These are phyloP conservation scores for Paecilomyces formosus DNA, from an alignment of 2,329 filamentous ascomycete genomes.

Conservation along the genomic window DNA sequence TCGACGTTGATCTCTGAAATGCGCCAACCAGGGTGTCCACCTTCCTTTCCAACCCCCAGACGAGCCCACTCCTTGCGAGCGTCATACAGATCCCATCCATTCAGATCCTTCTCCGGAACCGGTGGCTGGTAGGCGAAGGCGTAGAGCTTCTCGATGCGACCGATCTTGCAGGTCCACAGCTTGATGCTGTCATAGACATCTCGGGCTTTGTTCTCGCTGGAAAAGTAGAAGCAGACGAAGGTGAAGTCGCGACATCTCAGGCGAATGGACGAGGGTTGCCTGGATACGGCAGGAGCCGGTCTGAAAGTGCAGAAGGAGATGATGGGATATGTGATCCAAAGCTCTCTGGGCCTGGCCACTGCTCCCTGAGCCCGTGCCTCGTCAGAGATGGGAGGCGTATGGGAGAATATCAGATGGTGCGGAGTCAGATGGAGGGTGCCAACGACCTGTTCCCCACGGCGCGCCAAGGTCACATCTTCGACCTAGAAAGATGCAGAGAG, in stretches of 20 bases:
- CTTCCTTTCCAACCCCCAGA: constrained; percentile 78
- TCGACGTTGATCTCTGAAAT: constrained; percentile 84
- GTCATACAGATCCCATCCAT: constrained; percentile 82
- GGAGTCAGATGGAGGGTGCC: constrained; percentile 57
- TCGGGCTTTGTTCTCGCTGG: constrained; percentile 63
- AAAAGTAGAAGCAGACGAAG: constrained; percentile 85
- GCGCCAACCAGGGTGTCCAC: constrained; percentile 75
- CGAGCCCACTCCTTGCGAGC: constrained; percentile 76
- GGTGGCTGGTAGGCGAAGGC: constrained; percentile 80
- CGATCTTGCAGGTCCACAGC: constrained; percentile 69
- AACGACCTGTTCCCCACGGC: constrained; percentile 48
- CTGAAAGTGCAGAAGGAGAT: constrained; percentile 73
- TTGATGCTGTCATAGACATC: constrained; percentile 86
- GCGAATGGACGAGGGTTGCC: constrained; percentile 72
- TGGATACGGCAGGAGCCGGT: constrained; percentile 61
- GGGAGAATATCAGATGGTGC: constrained; percentile 59
- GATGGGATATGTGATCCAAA: constrained; percentile 94
- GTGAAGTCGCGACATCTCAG: constrained; percentile 89
- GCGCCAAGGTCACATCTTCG: constrained; percentile 52
- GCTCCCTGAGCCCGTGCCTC: constrained; percentile 32
- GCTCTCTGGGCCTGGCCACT: constrained; percentile 55
- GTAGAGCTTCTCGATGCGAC: constrained; percentile 79
- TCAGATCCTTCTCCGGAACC: constrained; percentile 62
- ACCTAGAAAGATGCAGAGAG: constrained; percentile 24
- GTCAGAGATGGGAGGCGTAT: constrained; percentile 39